Percentiles rank a stretch among this genome's conserved stretches.
Evolutionary conservation across 163 green algal species (phyloP).

Genomic region (Chlorella variabilis): DNA sequence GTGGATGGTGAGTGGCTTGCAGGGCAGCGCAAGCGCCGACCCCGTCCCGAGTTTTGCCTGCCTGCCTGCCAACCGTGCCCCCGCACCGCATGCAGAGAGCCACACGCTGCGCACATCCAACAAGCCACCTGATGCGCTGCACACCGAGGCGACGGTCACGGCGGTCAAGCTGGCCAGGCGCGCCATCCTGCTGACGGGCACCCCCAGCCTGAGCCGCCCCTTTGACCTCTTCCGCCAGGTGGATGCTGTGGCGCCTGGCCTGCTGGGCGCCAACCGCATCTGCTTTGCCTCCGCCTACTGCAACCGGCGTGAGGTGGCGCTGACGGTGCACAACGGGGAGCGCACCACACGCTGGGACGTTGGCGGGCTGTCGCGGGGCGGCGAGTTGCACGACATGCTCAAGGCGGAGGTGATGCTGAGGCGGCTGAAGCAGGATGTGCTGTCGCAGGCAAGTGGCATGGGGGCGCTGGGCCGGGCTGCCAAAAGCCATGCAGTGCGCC

Average conservation of each 20-base stretch:
- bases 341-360: conserved; percentile 59
- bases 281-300: conserved; percentile 92
- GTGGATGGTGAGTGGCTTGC: conserved; percentile 66
- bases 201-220: conserved; percentile 82
- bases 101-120: conserved; percentile 55
- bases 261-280: conserved; percentile 76
- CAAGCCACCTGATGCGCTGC: conserved; percentile 60
- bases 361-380: conserved; percentile 56
- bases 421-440: conserved; percentile 91
- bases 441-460: conserved; percentile 45
- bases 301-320: conserved; percentile 72
- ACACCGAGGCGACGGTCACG: conserved; percentile 76
- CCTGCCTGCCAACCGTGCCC: not conserved
- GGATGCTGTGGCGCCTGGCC: conserved; percentile 77
- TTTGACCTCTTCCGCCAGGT: conserved; percentile 96
- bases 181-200: conserved; percentile 88
- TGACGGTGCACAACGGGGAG: conserved; percentile 11
- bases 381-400: conserved; percentile 93
- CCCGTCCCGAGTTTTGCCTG: not conserved
- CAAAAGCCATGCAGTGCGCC: too few relatives aligned
- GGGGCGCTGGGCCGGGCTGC: not conserved
- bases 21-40: too few relatives aligned
- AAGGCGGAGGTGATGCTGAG: conserved; percentile 92
- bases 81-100: conserved; percentile 16
- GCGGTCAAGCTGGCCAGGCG: conserved; percentile 56